Base-by-base conservation (phyloP, 208 protist species). In the Trypanosoma melophagium region DNA sequence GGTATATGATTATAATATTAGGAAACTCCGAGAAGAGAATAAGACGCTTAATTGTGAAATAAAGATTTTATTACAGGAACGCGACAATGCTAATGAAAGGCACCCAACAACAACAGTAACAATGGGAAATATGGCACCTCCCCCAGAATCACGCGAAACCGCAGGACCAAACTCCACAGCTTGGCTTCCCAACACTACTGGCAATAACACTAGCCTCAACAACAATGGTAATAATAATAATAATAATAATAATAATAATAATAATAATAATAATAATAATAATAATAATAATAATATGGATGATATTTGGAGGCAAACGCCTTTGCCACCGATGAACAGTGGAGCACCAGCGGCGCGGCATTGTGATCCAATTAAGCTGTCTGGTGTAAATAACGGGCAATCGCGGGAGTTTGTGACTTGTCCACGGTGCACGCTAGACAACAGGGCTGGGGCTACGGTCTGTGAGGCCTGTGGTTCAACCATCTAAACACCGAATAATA, bases 1-100 rank as follows among this genome's bases (percentile, higher is more conserved):
- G 21, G 42, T 40, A 35, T 70, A 72, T 50, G 60, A 67, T 57
- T 5, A 12, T 16, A 62, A 75, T n/a, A 38, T 71, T 31, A 24
- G 31, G n/a, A 60, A 80, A 40, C 65, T 70, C 31, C 41, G 19
- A 8, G 12, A n/a, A 22, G 55, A 70, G 42, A 54, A 56, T 17
- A 56, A 70, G 53, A 57, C 1, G 10, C 65, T 70, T n/a, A 13
- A 2, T 8, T 35, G 17, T 53, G 28, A 60, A 24, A 47, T 56
- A 55, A 24, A 35, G 5, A 41, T 41, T 16, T 31, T 62, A 17
- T 0, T 44, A 56, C 7, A 45, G 16, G 47, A 45, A 54, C 25
- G 7, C 17, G 31, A 0, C 9, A 25, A 2, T 44, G 25, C 49
- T 21, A 25, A 14, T 24, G 3, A 1, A 25, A n/a, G 14, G 24